Conservation (phyloP, 257 asterid species). For the Fraxinus excelsior region DNA sequence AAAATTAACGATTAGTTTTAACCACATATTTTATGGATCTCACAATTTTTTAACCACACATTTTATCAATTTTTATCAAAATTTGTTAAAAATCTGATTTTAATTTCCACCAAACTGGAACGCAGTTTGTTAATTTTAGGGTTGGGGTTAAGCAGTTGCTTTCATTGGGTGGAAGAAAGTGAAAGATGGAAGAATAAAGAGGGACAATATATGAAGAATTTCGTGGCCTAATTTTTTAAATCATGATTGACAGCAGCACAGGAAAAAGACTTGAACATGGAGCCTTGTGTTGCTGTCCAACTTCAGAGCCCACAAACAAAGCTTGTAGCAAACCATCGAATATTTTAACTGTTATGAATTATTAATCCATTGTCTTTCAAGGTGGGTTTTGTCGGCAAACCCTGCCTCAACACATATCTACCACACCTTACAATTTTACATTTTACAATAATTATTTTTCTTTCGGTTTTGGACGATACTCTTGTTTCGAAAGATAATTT, state of each 20-base stretch:
- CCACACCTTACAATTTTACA: neutral
- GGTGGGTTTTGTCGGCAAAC: neutral
- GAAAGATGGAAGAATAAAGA: neutral
- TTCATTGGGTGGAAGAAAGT: neutral
- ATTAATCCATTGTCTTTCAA: neutral
- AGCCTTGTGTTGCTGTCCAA: neutral
- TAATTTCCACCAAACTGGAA: too few species aligned
- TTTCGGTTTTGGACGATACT: neutral
- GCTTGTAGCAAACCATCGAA: neutral
- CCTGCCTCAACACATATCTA: neutral
- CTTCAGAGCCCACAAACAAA: neutral
- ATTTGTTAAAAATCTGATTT: too few species aligned
- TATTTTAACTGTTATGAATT: neutral
- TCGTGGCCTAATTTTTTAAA: neutral
- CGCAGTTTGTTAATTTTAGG: neutral
- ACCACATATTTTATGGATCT: too few species aligned
- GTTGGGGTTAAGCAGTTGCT: slow-evolving; percentile 1
- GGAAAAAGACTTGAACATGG: neutral
- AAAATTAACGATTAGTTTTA: too few species aligned
- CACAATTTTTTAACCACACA: too few species aligned
- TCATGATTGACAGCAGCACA: neutral
- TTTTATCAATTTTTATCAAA: too few species aligned
- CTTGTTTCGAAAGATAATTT: too few species aligned
- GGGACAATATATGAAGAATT: neutral
- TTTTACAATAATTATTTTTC: neutral